A percentile compares a stretch with the other conserved stretches of the same genome.
Conservation (phyloP, 139 green algal genomes). For the Bryopsis sp. region DNA sequence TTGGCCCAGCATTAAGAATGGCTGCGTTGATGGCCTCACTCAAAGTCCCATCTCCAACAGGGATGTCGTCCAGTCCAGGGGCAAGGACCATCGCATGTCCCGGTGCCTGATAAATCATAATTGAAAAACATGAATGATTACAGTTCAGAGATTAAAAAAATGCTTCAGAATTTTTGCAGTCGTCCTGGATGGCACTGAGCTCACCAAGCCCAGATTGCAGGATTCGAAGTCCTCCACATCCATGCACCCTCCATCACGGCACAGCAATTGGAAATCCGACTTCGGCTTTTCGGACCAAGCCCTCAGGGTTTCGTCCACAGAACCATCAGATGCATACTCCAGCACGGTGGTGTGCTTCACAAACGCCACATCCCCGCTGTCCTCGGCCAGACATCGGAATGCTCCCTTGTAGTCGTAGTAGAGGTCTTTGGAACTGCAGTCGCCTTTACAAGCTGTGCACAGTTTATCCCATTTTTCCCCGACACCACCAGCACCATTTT, state of each 20-base stretch:
- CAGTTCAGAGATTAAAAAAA: too few relatives aligned
- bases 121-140: too few relatives aligned
- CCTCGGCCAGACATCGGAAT: constrained; percentile 9
- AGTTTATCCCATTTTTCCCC: not conserved
- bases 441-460: not conserved
- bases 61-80: not conserved
- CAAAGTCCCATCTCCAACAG: not conserved
- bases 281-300: not conserved
- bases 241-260: not conserved
- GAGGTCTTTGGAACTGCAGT: constrained; percentile 9
- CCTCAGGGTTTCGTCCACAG: not conserved
- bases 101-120: too few relatives aligned
- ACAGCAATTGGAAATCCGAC: constrained; percentile 13
- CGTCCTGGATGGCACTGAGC: too few relatives aligned
- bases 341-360: constrained; percentile 14
- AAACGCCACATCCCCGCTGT: constrained; percentile 11
- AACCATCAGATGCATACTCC: constrained; percentile 10
- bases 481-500: not conserved
- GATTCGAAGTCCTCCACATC: constrained; percentile 4
- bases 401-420: constrained; percentile 15
- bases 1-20: constrained; percentile 6
- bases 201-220: constrained; percentile 8
- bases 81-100: constrained; percentile 4
- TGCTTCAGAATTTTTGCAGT: too few relatives aligned
- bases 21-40: constrained; percentile 3